phyloP scores from a whole-genome alignment of 2,329 filamentous ascomycete species.

The Hymenotorrendiella dingleyae region DNA sequence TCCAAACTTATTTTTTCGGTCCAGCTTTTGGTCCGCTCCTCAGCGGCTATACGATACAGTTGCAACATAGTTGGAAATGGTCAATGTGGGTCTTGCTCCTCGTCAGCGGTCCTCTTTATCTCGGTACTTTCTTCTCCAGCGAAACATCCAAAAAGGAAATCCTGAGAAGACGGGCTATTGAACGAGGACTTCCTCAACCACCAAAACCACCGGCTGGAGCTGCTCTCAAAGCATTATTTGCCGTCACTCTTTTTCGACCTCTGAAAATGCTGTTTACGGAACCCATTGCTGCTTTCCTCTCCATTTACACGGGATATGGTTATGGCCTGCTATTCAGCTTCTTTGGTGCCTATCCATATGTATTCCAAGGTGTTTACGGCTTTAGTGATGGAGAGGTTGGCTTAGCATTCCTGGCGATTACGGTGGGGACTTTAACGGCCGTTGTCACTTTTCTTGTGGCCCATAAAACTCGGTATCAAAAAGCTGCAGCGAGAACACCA shows the following conservation, averaged over 20 bases:
- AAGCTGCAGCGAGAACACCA: neutral
- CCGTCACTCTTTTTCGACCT: conserved; percentile 30
- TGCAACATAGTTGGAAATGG: conserved; percentile 16
- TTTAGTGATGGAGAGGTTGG: conserved; percentile 31
- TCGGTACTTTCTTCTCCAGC: conserved; percentile 8
- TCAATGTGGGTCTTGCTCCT: conserved; percentile 14
- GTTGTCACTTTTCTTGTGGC: conserved; percentile 33
- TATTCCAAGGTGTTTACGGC: conserved; percentile 38
- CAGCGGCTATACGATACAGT: conserved; percentile 15
- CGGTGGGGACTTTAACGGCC: conserved; percentile 9
- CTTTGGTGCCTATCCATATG: conserved; percentile 45
- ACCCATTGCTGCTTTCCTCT: conserved; percentile 53
- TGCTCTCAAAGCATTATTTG: conserved; percentile 8
- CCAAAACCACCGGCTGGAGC: conserved; percentile 7
- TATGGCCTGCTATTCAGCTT: conserved; percentile 48
- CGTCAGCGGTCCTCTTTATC: conserved; percentile 5
- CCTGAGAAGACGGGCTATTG: neutral
- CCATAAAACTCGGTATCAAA: conserved; percentile 36
- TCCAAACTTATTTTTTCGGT: neutral
- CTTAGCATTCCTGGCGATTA: conserved; percentile 15
- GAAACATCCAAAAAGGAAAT: conserved; percentile 1
- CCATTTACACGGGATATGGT: conserved; percentile 43
- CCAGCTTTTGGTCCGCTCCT: conserved; percentile 18
- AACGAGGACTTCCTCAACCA: too few species aligned
- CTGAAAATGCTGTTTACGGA: conserved; percentile 55